Evolutionary conservation across 345 rosid species (phyloP).

Genomic region (Zanthoxylum bungeanum): DNA sequence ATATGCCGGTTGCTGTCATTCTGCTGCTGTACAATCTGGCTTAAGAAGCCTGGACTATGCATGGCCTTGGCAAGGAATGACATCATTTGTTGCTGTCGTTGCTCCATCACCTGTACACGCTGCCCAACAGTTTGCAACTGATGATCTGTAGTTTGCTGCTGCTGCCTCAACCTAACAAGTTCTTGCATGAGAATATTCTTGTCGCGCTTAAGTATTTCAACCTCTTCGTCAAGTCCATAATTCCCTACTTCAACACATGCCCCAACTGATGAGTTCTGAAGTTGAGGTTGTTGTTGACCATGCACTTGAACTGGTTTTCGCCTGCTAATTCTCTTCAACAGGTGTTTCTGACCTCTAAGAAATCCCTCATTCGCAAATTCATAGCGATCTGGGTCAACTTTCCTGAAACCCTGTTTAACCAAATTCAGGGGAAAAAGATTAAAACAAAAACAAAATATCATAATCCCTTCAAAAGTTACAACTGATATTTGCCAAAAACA

Average conservation of each 20-base stretch:
- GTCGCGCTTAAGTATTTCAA: conserved; percentile 82
- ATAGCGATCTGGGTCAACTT: conserved; percentile 85
- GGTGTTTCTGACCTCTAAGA: conserved; percentile 77
- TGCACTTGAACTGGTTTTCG: conserved; percentile 65
- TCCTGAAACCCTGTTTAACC: conserved; percentile 67
- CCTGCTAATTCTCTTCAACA: conserved; percentile 58
- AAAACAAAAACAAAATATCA: conserved; percentile 8
- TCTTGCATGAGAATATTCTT: conserved; percentile 93
- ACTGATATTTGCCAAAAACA: conserved; percentile 8
- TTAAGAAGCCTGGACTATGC: conserved; percentile 75
- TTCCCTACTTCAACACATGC: conserved; percentile 88
- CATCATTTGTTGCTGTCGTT: conserved; percentile 93
- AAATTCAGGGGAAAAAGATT: neutral
- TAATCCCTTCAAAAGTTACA: conserved; percentile 7
- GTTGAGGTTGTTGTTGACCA: conserved; percentile 44
- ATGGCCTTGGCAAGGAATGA: conserved; percentile 85
- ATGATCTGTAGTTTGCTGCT: conserved; percentile 71
- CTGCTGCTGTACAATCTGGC: conserved; percentile 74
- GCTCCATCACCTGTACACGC: conserved; percentile 90
- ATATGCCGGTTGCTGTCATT: conserved; percentile 59
- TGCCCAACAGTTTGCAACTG: conserved; percentile 73
- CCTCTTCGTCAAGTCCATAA: conserved; percentile 82
- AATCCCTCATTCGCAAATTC: conserved; percentile 92
- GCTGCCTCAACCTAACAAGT: conserved; percentile 86
- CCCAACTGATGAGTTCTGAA: conserved; percentile 54